Base-by-base conservation (phyloP, 2,329 filamentous ascomycete species). In the Trichoderma gracile region DNA sequence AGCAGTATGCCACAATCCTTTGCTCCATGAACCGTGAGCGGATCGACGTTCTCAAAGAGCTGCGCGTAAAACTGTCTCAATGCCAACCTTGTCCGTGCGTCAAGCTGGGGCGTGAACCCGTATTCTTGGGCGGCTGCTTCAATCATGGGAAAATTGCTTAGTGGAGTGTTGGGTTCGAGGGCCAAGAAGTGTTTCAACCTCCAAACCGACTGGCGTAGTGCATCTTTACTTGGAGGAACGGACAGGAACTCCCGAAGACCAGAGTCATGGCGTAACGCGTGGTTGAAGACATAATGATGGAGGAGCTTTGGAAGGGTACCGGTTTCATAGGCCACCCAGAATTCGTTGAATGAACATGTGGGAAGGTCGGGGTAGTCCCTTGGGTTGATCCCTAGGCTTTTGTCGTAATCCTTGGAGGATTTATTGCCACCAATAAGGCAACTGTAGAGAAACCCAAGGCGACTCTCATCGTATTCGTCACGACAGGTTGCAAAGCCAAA, bases 151-250 rank as follows among this genome's bases (percentile, higher is more conserved):
- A 50, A 40, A 2, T 42, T 49, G 27, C 45, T 21, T 14, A 60
- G 23, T n/a, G 43, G 56, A 8, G 14, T 17, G 12, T 38, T 50
- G 17, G 27, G 27, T 25, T 60, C 56, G 19, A 60, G 45, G 25
- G 56, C 56, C 12, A 60, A 25, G 14, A 60, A 60, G 19, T 60
- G 56, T n/a, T 60, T 60, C 30, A 60, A 42, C 27, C 45, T 60
- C 56, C 45, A 60, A 33, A 47, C 27, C 23, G 56, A 60, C 25
- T 45, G 56, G 45, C 56, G 56, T 21, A 50, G 45, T 38, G 49
- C 25, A 19, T 25, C 27, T 25, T 49, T 45, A 5, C 25, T 5
- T 30, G 49, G 30, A 3, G 56, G 25, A 7, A 50, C 50, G 21
- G 56, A 50, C 12, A 60, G n/a, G 25, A 60, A 60, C 21, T 47